phyloP scores from a whole-genome alignment of 2,329 filamentous ascomycete genomes.

The Fusarium transvaalense region DNA sequence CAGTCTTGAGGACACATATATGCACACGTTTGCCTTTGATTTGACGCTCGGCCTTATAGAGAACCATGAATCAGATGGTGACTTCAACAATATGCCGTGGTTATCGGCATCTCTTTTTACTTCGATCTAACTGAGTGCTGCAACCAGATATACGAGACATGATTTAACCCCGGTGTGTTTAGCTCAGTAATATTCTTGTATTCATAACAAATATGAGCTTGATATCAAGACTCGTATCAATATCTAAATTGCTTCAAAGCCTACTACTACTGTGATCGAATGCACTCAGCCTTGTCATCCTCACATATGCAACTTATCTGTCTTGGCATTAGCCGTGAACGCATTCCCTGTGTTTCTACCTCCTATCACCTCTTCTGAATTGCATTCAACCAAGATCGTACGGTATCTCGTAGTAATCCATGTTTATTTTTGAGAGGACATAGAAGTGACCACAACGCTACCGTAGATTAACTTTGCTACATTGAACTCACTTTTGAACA shows the following conservation, averaged over 20 bases:
- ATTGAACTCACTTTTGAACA: neutral
- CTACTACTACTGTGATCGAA: fast-evolving
- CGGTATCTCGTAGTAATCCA: neutral
- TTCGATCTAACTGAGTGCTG: too few relatives aligned
- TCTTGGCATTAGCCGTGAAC: fast-evolving
- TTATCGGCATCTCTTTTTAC: neutral
- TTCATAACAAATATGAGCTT: neutral
- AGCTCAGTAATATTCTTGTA: neutral
- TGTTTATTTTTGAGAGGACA: neutral
- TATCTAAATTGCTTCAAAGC: neutral
- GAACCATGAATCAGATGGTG: neutral
- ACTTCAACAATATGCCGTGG: neutral
- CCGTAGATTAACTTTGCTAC: neutral
- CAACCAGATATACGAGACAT: too few relatives aligned
- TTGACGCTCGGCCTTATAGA: too few relatives aligned
- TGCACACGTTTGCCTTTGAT: neutral
- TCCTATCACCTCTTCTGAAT: too few relatives aligned
- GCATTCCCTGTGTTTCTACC: neutral
- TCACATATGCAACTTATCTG: fast-evolving
- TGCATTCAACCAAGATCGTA: too few relatives aligned
- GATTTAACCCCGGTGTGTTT: too few relatives aligned
- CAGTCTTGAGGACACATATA: neutral
- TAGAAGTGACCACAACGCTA: neutral
- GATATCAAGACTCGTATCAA: neutral
- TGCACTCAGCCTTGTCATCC: too few relatives aligned